These are phyloP conservation scores for Xylaria longipes DNA, from an alignment of 495 filamentous ascomycete genomes.

Conservation along the genomic window DNA sequence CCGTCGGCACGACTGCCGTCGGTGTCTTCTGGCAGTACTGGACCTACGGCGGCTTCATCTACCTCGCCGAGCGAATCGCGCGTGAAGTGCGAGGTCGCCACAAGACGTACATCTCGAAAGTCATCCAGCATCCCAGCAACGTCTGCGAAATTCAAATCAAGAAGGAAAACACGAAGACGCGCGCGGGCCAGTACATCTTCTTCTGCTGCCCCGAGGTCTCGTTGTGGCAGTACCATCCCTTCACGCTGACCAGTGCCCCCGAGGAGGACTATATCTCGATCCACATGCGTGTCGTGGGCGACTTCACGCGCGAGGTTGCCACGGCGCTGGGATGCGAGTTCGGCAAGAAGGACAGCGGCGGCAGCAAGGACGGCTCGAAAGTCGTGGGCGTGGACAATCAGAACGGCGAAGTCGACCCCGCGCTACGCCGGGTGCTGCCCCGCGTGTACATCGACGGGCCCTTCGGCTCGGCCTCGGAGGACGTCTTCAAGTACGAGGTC, in stretches of 20 bases:
- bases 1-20: constrained; percentile 62
- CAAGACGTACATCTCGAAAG: constrained; percentile 81
- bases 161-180: constrained; percentile 78
- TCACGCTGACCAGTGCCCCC: constrained; percentile 78
- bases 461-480: constrained; percentile 78
- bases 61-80: constrained; percentile 71
- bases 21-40: constrained; percentile 84
- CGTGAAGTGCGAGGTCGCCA: constrained; percentile 74
- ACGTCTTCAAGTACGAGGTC: constrained; percentile 80
- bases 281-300: constrained; percentile 73
- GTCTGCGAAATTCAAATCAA: constrained; percentile 87
- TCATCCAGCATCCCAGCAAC: constrained; percentile 82
- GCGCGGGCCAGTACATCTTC: constrained; percentile 82
- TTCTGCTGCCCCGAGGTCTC: constrained; percentile 82
- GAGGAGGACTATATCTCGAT: constrained; percentile 85
- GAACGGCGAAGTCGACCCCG: constrained; percentile 66
- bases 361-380: constrained; percentile 54
- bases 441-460: constrained; percentile 80
- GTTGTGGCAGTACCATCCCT: constrained; percentile 80
- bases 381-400: constrained; percentile 70
- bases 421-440: constrained; percentile 72
- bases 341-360: constrained; percentile 55
- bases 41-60: constrained; percentile 76
- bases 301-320: constrained; percentile 71
- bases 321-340: constrained; percentile 73